Base-by-base conservation (phyloP, 306 rosid genomes). In the Lathyrus sativus region DNA sequence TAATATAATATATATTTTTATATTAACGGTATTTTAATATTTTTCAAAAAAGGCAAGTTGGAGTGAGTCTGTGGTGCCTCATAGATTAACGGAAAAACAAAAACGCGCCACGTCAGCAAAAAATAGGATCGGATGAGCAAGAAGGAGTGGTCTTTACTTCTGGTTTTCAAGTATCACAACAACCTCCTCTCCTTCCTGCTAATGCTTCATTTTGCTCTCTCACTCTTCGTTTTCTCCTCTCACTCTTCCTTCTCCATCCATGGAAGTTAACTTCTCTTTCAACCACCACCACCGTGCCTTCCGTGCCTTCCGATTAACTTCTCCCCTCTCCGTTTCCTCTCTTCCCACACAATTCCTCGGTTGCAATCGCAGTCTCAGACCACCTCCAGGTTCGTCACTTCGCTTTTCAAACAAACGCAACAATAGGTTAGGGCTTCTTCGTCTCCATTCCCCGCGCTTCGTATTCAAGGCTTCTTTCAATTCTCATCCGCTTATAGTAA, bases 291-390 rank as follows among this genome's bases (percentile, higher is more conserved):
- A 86, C 48, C 89, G 76, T 28, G 7, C 76, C 2, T 70, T 93
- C 48, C 89, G 76, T 28, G 7, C 76, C 2, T 70, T 93, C 10
- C 48, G 57, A 4, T 67, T 82, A 2, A 75, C 82, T 48, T 26
- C 77, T 53, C 26, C 75, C 22, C 35, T 55, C 9, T 35, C 85
- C 2, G 38, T 67, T 14, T 39, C 84, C 53, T 17, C 73, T 56
- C 83, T 74, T 59, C 89, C 85, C 5, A 45, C 89, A 0, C 80
- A 70, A 4, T 93, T 90, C 55, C 84, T 93, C 15, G 95, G 96
- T 45, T 81, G 41, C 63, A 50, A 53, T 14, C 83, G 83, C 73
- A 65, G 22, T 78, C 89, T 85, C 72, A 65, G 88, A 4, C 93
- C 67, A 18, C 80, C 71, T 1, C 2, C 63, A 8, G 73, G 84